These are phyloP conservation scores for Talaromyces sp. DNA, from an alignment of 2,329 filamentous ascomycete species.

Conservation along the genomic window DNA sequence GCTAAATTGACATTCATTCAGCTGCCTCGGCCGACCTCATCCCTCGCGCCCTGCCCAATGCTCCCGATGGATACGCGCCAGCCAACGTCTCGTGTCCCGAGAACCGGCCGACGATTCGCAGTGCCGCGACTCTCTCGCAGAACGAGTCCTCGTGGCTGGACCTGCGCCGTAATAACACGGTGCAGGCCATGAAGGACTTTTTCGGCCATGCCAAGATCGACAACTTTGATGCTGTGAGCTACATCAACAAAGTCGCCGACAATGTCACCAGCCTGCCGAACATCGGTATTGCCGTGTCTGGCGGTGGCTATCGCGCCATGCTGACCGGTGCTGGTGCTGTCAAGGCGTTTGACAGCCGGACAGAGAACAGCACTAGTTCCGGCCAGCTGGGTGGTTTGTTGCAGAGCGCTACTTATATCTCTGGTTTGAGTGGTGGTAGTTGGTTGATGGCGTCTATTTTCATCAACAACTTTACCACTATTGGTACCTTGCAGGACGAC, in stretches of 20 bases:
- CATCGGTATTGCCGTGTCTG: conserved; percentile 72
- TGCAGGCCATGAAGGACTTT: conserved; percentile 69
- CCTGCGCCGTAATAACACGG: conserved; percentile 65
- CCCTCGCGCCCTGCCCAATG: conserved; percentile 47
- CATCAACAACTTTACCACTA: conserved; percentile 69
- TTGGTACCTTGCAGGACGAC: conserved; percentile 51
- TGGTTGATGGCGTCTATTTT: conserved; percentile 83
- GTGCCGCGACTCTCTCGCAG: conserved; percentile 57
- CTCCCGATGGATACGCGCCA: conserved; percentile 68
- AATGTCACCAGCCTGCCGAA: conserved; percentile 57
- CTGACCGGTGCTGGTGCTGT: conserved; percentile 76
- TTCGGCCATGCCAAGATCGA: conserved; percentile 65
- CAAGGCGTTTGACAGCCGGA: conserved; percentile 73
- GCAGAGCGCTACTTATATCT: conserved; percentile 74
- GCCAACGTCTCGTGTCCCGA: conserved; percentile 62
- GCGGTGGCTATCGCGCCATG: conserved; percentile 82
- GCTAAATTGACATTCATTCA: neutral
- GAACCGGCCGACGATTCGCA: conserved; percentile 63
- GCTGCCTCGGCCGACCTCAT: neutral
- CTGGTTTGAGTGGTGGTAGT: conserved; percentile 74
- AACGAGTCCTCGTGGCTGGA: conserved; percentile 71
- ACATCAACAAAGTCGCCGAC: conserved; percentile 56
- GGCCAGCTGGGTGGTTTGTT: conserved; percentile 76
- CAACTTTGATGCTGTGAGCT: conserved; percentile 66
- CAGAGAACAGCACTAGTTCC: conserved; percentile 52